These are phyloP conservation scores for Nicotiana tabacum DNA, from an alignment of 257 asterid species.

Conservation along the genomic window DNA sequence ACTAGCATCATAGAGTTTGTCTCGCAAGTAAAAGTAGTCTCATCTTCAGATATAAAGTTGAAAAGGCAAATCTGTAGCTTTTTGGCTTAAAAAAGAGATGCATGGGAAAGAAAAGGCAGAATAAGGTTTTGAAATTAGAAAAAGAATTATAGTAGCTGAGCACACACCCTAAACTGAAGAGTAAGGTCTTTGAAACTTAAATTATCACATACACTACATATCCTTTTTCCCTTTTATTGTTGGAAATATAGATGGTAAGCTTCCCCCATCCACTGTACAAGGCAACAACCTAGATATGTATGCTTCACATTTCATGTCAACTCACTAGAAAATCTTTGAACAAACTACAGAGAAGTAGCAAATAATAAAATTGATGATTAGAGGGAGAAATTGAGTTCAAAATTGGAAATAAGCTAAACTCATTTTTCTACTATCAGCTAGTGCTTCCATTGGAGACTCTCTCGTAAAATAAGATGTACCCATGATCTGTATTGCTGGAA, in stretches of 20 bases:
- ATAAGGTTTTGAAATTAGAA: background rate
- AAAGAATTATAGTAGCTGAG: background rate
- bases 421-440: constrained; percentile 30
- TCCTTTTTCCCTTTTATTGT: constrained; percentile 21
- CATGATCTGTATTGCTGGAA: constrained; percentile 76
- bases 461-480: constrained; percentile 78
- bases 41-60: background rate
- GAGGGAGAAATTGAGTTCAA: constrained; percentile 17
- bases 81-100: background rate
- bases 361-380: constrained; percentile 15
- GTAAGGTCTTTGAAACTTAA: background rate
- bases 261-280: constrained; percentile 36
- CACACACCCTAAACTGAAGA: background rate
- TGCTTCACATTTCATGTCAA: constrained; percentile 24
- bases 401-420: constrained; percentile 17
- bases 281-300: constrained; percentile 25
- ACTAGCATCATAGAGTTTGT: background rate
- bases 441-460: constrained; percentile 36
- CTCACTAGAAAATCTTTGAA: constrained; percentile 18
- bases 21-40: background rate
- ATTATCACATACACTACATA: constrained; percentile 1
- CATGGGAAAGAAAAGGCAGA: background rate
- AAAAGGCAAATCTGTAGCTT: background rate
- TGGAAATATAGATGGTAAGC: constrained; percentile 27
- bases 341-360: constrained; percentile 7